Percentiles rank a stretch among this genome's conserved stretches.
phyloP scores from a whole-genome alignment of 306 rosid species.

The Acacia confusa region DNA sequence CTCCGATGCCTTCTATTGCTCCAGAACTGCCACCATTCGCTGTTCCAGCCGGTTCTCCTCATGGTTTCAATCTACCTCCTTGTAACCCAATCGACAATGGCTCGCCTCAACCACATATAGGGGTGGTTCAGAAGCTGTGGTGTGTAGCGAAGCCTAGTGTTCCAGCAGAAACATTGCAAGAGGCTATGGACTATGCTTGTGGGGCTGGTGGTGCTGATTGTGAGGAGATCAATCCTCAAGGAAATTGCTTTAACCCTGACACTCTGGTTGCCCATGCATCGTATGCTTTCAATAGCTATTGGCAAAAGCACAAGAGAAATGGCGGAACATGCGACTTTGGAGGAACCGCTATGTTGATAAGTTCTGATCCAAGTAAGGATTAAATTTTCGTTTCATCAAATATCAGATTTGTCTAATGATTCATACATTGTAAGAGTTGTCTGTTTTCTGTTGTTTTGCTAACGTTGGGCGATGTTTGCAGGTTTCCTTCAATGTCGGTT shows the following conservation, averaged over 20 bases:
- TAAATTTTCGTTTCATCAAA: not conserved
- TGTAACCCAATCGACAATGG: conserved; percentile 53
- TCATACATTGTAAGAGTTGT: not conserved
- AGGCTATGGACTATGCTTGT: conserved; percentile 86
- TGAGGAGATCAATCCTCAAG: conserved; percentile 58
- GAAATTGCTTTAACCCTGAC: conserved; percentile 70
- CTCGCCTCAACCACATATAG: conserved; percentile 51
- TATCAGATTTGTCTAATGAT: not conserved
- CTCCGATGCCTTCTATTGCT: conserved; percentile 43
- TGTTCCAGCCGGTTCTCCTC: conserved; percentile 63
- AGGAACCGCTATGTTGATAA: conserved; percentile 84
- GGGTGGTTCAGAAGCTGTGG: conserved; percentile 64
- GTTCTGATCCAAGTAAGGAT: conserved; percentile 82
- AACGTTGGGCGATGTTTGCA: conserved; percentile 40
- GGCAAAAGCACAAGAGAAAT: conserved; percentile 90
- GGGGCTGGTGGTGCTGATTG: conserved; percentile 91
- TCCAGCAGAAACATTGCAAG: conserved; percentile 69
- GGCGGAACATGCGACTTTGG: conserved; percentile 94
- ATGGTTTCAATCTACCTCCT: conserved; percentile 55
- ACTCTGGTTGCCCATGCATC: conserved; percentile 84
- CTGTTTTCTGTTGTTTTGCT: not conserved
- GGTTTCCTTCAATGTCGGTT: conserved; percentile 84
- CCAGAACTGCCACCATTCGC: conserved; percentile 49
- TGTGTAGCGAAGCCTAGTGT: conserved; percentile 95
- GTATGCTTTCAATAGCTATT: conserved; percentile 85